Base-by-base conservation (phyloP, 208 protist species). In the Trypanosoma rangeli region DNA sequence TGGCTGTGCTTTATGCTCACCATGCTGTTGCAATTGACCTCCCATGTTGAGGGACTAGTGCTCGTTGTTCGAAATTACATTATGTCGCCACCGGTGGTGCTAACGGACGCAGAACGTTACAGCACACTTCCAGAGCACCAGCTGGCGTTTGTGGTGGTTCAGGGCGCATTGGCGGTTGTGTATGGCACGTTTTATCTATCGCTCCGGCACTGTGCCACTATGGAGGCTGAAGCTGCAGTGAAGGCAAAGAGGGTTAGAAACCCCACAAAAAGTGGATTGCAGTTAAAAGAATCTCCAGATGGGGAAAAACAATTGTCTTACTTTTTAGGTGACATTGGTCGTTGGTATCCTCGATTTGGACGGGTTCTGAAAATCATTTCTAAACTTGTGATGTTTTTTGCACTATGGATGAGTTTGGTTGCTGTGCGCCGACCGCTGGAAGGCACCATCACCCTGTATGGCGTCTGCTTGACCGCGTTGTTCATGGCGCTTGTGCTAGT, bases 41-140 rank as follows among this genome's bases (percentile, higher is more conserved):
- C 85, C 4, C 85, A 94, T 64, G 86, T 90, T 74, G 82, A 94
- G 49, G 89, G 89, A 1, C 56, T 87, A 0, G 70, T 79, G 5
- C 60, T 92, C 29, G 80, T 79, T n/a, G 59, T 90, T 26, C 71
- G 89, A 58, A 94, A 94, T 50, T 52, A 74, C 31, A 33, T 92
- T 54, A 74, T 89, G 60, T 61, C 89, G 31, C 64, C 49, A 13
- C 70, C 62, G 29, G 73, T 63, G 16, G 74, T 79, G 8, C 64
- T 89, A 20, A 52, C 37, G n/a, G 83, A 93, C 42, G 65, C 42
- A 1, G 82, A 87, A 59, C 79, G 87, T 12, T 86, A 82, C 66
- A 61, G 76, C 2, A 70, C 65, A 15, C 28, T 60, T 33, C 62
- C 66, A 39, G 77, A 85, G 24, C 76, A 82, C n/a, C 29, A 74